Evolutionary conservation across 768 basidiomycete species (phyloP), one percentile per base, ranked within the genome.

Genomic region (Tephrocybe sp.): DNA sequence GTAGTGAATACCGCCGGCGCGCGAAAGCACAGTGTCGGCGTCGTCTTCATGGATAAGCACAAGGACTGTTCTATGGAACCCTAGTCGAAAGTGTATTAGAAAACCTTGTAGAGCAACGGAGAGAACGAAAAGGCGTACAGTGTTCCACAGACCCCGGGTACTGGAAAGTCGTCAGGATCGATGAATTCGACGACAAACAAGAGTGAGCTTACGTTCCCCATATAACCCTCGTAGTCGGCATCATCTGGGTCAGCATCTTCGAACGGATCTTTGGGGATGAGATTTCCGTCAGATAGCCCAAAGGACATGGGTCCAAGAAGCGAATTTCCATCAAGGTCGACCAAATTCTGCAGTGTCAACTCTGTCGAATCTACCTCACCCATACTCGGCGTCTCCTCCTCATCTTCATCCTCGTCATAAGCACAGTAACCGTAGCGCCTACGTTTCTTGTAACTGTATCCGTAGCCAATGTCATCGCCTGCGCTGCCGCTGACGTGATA

Each of bases 151-250:
- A 45, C 3, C 60, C 62, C 18, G 62, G 64, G 40, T 46, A 36
- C 65, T 66, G 48, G 45, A 16, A 44, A 23, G 15, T 36, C 15
- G n/a, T 36, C 39, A 42, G 23, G 54, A 43, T 48, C 4, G 24
- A 9, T n/a, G 45, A 13, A 31, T 37, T 39, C 22, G 33, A 15
- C 4, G 47, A 18, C 10, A 2, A n/a, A 30, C 10, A 30, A 46
- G 25, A 57, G 4, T 5, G 11, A 5, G 10, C 68, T 40, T 33
- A 74, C 75, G 57, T 74, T 73, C 11, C 69, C 72, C 57, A 64
- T 62, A 53, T 74, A 75, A 19, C 71, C 69, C 43, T 72, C 70
- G 39, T 72, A 74, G 2, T 73, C 63, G 15, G 58, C 55, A 3
- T 68, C 58, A 48, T 74, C 69, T 4, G 72, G 72, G 11, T 48